A percentile compares a stretch with the other conserved stretches of the same genome.
These are phyloP conservation scores for Candida ortonii DNA, from an alignment of 805 yeast species.

Conservation along the genomic window DNA sequence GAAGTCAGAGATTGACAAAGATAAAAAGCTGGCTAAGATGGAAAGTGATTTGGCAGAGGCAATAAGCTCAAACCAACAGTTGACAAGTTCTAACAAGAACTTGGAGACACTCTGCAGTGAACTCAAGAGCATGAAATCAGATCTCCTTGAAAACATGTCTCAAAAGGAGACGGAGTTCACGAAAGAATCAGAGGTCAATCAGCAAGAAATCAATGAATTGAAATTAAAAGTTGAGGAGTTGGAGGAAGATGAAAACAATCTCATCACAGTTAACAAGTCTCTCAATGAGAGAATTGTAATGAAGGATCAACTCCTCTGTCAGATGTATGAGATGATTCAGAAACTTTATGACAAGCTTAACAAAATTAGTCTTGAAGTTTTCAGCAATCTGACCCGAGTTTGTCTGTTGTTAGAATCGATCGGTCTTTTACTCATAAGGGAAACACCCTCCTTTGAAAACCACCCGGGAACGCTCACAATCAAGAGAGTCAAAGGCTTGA, in stretches of 20 bases:
- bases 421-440: slow-evolving; percentile 65
- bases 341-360: slow-evolving; percentile 35
- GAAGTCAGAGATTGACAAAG: slow-evolving; percentile 15
- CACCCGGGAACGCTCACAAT: slow-evolving; percentile 42
- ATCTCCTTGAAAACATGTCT: slow-evolving; percentile 64
- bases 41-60: slow-evolving; percentile 10
- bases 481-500: slow-evolving; percentile 77
- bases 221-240: slow-evolving; percentile 45
- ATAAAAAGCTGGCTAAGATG: slow-evolving; percentile 11
- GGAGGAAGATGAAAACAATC: slow-evolving; percentile 44
- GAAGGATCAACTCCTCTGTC: slow-evolving; percentile 24
- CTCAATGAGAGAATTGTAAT: slow-evolving; percentile 26
- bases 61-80: slow-evolving; percentile 8
- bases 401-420: slow-evolving; percentile 68
- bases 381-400: slow-evolving; percentile 41
- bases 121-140: slow-evolving; percentile 49
- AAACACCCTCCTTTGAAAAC: slow-evolving; percentile 30
- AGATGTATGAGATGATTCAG: slow-evolving; percentile 22
- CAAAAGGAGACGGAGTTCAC: slow-evolving; percentile 59
- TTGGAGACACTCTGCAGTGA: slow-evolving; percentile 20
- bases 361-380: slow-evolving; percentile 39
- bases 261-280: slow-evolving; percentile 42
- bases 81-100: slow-evolving; percentile 12
- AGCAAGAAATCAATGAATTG: slow-evolving; percentile 48
- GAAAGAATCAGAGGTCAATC: slow-evolving; percentile 48